Base-by-base conservation (phyloP, 2,329 filamentous ascomycete genomes). In the Kalmusia sp. region DNA sequence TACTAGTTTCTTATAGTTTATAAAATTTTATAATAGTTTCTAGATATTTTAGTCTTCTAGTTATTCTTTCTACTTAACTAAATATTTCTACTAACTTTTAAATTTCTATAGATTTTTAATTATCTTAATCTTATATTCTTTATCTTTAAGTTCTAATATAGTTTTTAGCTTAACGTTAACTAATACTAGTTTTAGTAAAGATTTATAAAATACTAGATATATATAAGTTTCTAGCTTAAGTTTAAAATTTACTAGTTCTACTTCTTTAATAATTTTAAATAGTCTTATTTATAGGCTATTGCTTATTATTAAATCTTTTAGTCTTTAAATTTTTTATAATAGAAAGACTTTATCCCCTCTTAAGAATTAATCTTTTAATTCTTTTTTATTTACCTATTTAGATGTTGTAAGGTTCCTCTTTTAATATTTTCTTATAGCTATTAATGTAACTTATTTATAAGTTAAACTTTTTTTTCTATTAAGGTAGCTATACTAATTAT, bases 341-440 rank as follows among this genome's bases (percentile, higher is more conserved):
- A 47, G 43, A 7, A 47, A 47, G 25, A 47, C 43, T 47, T 47
- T 47, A 27, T 47, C 22, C 12, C 12, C 14, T 47, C 12, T 47
- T 37, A 52, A 52, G 21, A 21, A 15, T 52, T 52, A 41, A 41
- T 52, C 40, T n/a, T 34, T 46, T 52, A 52, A 52, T 41, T 7
- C 22, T 30, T 41, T 41, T 14, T 41, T 41, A 28, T 41, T 41
- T 17, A 19, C n/a, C 12, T 40, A 24, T 52, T 40, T 39, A 9
- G 12, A 39, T 52, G 28, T 25, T 47, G 15, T 24, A n/a, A 37
- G 12, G 19, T 17, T 7, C 11, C 19, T 2, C 12, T 14, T 4
- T 4, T 46, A 25, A 46, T 52, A 7, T 38, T 40, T 34, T 31
- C 27, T 6, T 15, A 11, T 21, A 37, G 31, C 5, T 34, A 8